Conservation (phyloP, 345 rosid genomes). For the Dovyalis caffra region DNA sequence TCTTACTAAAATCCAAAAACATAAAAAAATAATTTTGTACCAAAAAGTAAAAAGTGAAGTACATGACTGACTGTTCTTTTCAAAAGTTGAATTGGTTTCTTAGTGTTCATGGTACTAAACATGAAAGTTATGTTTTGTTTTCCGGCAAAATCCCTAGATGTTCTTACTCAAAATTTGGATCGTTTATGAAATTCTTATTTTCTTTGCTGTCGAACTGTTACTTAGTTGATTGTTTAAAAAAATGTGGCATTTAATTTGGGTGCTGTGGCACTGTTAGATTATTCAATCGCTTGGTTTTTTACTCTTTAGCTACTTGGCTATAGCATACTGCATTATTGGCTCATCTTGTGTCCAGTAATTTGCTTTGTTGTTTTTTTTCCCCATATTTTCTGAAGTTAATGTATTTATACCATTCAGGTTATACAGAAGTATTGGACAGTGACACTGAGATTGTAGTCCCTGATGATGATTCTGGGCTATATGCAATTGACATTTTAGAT, state of each 20-base stretch:
- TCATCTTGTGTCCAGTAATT: neutral
- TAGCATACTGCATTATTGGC: neutral
- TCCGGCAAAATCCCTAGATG: neutral
- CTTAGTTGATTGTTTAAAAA: too few species aligned
- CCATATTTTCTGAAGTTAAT: neutral
- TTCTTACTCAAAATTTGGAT: neutral
- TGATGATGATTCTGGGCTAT: conserved; percentile 84
- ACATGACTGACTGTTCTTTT: too few species aligned
- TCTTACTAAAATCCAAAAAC: too few species aligned
- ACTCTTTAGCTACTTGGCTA: neutral
- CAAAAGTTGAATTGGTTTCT: too few species aligned
- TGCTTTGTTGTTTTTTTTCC: neutral
- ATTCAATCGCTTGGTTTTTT: neutral
- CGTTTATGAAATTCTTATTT: neutral
- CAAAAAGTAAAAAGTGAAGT: too few species aligned
- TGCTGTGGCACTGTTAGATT: neutral
- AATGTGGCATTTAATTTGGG: neutral
- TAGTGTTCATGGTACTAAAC: too few species aligned
- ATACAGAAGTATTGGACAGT: conserved; percentile 64
- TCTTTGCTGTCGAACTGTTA: neutral
- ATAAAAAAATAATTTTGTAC: too few species aligned
- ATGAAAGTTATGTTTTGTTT: too few species aligned
- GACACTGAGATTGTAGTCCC: conserved; percentile 69
- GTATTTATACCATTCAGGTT: conserved; percentile 46
- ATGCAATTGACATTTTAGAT: conserved; percentile 76